These are phyloP conservation scores for Wallacemonas sp. DNA, from an alignment of 208 protist species.

Conservation along the genomic window DNA sequence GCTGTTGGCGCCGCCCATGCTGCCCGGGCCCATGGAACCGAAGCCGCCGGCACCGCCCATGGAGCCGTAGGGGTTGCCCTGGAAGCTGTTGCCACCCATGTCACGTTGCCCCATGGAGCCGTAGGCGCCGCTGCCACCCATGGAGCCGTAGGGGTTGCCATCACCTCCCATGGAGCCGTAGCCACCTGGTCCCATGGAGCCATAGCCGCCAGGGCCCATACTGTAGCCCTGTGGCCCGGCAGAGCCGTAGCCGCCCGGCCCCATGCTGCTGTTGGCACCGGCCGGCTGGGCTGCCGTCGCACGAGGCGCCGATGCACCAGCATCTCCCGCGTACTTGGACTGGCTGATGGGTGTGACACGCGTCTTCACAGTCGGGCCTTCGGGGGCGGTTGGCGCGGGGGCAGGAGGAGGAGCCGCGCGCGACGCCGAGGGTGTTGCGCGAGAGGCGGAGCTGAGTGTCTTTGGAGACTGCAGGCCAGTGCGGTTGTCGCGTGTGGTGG, in stretches of 20 bases:
- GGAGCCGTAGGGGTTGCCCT: conserved; percentile 18
- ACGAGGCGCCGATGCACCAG: neutral
- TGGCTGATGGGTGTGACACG: conserved; percentile 1
- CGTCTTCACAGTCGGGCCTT: conserved; percentile 4
- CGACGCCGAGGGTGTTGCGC: neutral
- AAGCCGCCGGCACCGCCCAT: no score
- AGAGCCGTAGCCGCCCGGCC: conserved; percentile 13
- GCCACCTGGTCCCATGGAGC: conserved; percentile 6
- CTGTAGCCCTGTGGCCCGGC: conserved; percentile 6
- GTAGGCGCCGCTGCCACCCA: conserved; percentile 17
- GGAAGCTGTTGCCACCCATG: conserved; percentile 19
- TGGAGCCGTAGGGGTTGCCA: conserved; percentile 13
- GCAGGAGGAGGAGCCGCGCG: neutral
- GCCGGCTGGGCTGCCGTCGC: neutral
- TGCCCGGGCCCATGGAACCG: conserved; percentile 19
- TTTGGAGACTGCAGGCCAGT: neutral
- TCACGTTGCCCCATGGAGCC: conserved; percentile 22
- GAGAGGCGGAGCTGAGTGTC: neutral
- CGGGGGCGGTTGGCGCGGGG: neutral
- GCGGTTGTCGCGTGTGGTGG: conserved; percentile 13
- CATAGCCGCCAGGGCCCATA: conserved; percentile 18
- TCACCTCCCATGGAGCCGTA: conserved; percentile 22
- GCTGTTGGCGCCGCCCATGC: conserved; percentile 18
- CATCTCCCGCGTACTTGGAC: conserved; percentile 3
- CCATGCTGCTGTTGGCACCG: conserved; percentile 18